These are phyloP conservation scores for Periconia digitata DNA, from an alignment of 2,329 filamentous ascomycete species.

Conservation along the genomic window DNA sequence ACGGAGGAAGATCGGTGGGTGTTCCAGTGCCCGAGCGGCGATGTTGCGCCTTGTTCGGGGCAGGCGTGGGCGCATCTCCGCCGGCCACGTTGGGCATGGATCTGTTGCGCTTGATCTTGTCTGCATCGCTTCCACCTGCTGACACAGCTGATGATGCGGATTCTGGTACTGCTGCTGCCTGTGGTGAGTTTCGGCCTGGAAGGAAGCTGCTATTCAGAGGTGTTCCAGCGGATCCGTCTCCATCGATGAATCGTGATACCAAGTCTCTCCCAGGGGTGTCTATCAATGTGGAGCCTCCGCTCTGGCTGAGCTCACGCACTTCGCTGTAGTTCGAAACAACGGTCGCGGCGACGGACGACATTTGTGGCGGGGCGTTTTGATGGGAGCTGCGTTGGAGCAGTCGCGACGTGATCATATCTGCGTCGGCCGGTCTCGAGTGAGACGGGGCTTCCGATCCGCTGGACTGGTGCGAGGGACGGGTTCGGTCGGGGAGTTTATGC, in stretches of 20 bases:
- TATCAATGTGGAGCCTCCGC: slow-evolving; percentile 41
- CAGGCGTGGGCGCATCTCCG: slow-evolving; percentile 14
- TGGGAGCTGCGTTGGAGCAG: slow-evolving; percentile 66
- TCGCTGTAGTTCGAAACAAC: slow-evolving; percentile 46
- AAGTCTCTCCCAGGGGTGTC: slow-evolving; percentile 46
- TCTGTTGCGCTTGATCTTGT: slow-evolving; percentile 40
- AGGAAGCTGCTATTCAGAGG: slow-evolving; percentile 44
- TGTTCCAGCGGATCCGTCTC: slow-evolving; percentile 44
- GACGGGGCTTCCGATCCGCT: slow-evolving; percentile 37
- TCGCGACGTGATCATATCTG: slow-evolving; percentile 67
- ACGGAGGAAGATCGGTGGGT: slow-evolving; percentile 49
- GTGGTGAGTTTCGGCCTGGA: slow-evolving; percentile 26
- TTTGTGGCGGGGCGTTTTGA: slow-evolving; percentile 63
- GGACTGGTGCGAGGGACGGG: slow-evolving; percentile 21
- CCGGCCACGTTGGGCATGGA: slow-evolving; percentile 42
- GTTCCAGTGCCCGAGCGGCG: slow-evolving; percentile 42
- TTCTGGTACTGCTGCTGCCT: slow-evolving; percentile 10
- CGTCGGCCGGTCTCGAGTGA: slow-evolving; percentile 51
- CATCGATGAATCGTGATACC: slow-evolving; percentile 50
- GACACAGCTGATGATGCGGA: too few relatives aligned
- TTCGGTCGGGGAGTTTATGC: slow-evolving; percentile 29
- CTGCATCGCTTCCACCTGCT: slow-evolving; percentile 20
- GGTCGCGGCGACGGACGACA: slow-evolving; percentile 62
- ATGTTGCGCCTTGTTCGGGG: slow-evolving; percentile 26
- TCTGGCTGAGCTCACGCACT: slow-evolving; percentile 38